These are phyloP conservation scores for Hypoxylon sp. DNA, from an alignment of 2,329 filamentous ascomycete species.

Conservation along the genomic window DNA sequence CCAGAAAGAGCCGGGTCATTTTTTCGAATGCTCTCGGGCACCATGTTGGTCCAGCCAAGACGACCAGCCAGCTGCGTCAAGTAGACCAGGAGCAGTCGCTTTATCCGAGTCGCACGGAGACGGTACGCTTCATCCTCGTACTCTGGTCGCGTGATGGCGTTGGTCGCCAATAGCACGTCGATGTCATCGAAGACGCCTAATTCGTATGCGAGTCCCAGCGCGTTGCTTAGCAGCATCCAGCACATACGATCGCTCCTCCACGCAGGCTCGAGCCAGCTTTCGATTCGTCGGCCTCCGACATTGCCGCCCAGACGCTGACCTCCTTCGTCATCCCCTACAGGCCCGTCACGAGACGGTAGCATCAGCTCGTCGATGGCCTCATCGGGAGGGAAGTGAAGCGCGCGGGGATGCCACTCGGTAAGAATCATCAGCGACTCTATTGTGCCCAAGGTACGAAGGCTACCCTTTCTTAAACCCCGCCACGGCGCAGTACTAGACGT, in stretches of 20 bases:
- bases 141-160: constrained; percentile 67
- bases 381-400: constrained; percentile 89
- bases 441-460: constrained; percentile 87
- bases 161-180: constrained; percentile 70
- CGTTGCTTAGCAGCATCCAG: constrained; percentile 95
- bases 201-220: constrained; percentile 89
- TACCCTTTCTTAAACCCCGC: constrained; percentile 76
- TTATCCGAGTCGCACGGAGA: constrained; percentile 80
- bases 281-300: constrained; percentile 84
- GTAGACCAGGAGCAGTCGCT: constrained; percentile 87
- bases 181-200: constrained; percentile 94
- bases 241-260: constrained; percentile 96
- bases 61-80: constrained; percentile 92
- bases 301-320: constrained; percentile 57
- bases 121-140: constrained; percentile 80
- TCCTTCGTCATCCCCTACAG: constrained; percentile 53
- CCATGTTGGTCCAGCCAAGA: constrained; percentile 92
- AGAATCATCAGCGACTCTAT: constrained; percentile 93
- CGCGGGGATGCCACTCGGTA: constrained; percentile 96
- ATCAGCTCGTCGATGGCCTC: constrained; percentile 76
- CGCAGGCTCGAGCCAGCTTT: constrained; percentile 95
- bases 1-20: constrained; percentile 64
- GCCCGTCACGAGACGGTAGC: constrained; percentile 65
- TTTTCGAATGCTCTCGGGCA: constrained; percentile 72
- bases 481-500: constrained; percentile 74